A percentile compares a stretch with the other conserved stretches of the same genome.
These are phyloP conservation scores for Pseudogymnoascus sp. DNA, from an alignment of 2,329 filamentous ascomycete genomes.

Conservation along the genomic window DNA sequence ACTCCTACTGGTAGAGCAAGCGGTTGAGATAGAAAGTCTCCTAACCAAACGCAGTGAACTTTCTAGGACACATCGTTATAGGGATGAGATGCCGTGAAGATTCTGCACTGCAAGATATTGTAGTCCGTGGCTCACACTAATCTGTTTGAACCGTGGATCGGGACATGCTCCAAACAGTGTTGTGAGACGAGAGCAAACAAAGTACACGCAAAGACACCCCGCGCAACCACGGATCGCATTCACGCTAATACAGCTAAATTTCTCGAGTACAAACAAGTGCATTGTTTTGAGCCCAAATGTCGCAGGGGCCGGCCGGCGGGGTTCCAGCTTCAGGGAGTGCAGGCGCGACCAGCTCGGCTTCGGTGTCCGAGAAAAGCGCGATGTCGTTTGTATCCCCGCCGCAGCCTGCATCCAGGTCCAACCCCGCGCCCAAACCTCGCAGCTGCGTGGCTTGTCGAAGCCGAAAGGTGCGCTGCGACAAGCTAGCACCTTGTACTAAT, in stretches of 20 bases:
- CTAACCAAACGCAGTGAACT: not conserved
- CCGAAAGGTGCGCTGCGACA: conserved; percentile 51
- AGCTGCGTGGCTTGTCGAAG: conserved; percentile 44
- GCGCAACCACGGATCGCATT: not conserved
- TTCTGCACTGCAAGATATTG: not conserved
- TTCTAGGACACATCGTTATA: not conserved
- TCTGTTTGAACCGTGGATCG: not conserved
- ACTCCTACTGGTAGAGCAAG: no score
- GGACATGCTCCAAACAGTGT: not conserved
- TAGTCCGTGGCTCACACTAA: not conserved
- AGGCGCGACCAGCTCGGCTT: not conserved
- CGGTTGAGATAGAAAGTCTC: not conserved
- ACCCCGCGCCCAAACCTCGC: conserved; percentile 29
- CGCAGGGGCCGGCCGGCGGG: not conserved
- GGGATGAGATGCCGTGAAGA: not conserved
- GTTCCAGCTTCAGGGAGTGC: not conserved
- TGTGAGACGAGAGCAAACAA: not conserved
- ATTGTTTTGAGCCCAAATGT: not conserved
- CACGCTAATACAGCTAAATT: not conserved
- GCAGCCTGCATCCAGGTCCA: conserved; percentile 12
- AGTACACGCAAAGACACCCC: no score
- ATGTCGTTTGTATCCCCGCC: not conserved
- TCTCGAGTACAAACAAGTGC: not conserved
- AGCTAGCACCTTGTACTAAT: conserved; percentile 46
- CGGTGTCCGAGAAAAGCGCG: conserved; percentile 23